Percentiles rank a stretch among this genome's conserved stretches.
phyloP scores from a whole-genome alignment of 2,329 filamentous ascomycete genomes.

The Ilyonectria destructans region DNA sequence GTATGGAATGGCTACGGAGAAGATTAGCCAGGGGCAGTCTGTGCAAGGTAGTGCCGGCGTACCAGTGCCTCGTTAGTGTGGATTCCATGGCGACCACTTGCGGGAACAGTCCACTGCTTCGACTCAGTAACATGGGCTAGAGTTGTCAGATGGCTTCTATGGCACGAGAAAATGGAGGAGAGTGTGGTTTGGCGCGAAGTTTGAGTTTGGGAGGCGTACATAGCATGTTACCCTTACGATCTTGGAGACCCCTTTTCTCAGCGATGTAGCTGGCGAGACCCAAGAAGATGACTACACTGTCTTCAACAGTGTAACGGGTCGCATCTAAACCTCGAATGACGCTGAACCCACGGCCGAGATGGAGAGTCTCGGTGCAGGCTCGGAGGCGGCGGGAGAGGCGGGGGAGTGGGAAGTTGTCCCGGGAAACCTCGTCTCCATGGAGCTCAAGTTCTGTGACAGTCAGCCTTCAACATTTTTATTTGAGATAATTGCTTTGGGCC shows the following conservation, averaged over 20 bases:
- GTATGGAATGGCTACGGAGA: conserved; percentile 63
- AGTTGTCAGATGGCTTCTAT: conserved; percentile 31
- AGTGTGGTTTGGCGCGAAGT: neutral
- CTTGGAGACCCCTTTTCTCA: conserved; percentile 67
- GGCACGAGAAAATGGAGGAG: neutral
- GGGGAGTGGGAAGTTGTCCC: conserved; percentile 60
- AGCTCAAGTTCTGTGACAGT: conserved; percentile 39
- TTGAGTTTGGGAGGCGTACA: conserved; percentile 53
- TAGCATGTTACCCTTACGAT: conserved; percentile 64
- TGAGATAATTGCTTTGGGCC: neutral
- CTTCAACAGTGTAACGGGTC: conserved; percentile 64
- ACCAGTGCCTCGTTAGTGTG: conserved; percentile 65
- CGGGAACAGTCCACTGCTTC: conserved; percentile 62
- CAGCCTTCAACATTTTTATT: conserved; percentile 18
- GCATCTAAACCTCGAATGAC: conserved; percentile 70
- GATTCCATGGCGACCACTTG: conserved; percentile 64
- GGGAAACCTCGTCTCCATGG: conserved; percentile 40
- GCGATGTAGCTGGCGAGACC: conserved; percentile 72
- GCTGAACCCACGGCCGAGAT: conserved; percentile 65
- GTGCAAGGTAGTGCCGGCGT: conserved; percentile 38
- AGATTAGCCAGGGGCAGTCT: conserved; percentile 21
- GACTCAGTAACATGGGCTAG: conserved; percentile 66
- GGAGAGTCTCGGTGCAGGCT: conserved; percentile 54
- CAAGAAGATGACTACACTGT: conserved; percentile 70
- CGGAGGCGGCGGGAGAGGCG: conserved; percentile 54